Percentiles rank a stretch among this genome's conserved stretches.
phyloP scores from a whole-genome alignment of 768 basidiomycete genomes.

The Pilatotrama ljubarskyi region DNA sequence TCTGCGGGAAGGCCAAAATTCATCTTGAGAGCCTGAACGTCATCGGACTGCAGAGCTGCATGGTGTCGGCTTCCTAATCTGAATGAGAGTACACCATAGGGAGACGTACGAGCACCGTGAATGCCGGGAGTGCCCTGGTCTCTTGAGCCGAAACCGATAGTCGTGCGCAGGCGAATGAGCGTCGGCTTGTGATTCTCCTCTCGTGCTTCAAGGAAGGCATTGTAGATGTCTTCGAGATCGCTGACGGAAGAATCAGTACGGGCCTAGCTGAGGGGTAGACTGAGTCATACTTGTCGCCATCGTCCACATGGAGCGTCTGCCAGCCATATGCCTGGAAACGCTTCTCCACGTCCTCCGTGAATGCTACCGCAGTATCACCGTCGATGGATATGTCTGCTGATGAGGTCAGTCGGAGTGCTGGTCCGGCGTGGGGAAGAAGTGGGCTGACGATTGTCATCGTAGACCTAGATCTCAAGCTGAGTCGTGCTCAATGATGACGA shows the following conservation, averaged over 20 bases:
- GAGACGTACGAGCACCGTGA: conserved; percentile 82
- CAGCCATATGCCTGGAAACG: conserved; percentile 92
- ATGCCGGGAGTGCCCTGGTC: conserved; percentile 92
- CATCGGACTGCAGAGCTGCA: conserved; percentile 88
- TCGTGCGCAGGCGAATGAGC: conserved; percentile 82
- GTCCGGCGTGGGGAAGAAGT: background rate
- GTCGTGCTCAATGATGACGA: background rate
- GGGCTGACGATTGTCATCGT: conserved; percentile 90
- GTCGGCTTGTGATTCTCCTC: conserved; percentile 81
- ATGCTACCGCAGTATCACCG: conserved; percentile 87
- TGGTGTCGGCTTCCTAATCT: too few relatives aligned
- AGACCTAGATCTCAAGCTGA: conserved; percentile 55
- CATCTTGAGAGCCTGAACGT: conserved; percentile 78
- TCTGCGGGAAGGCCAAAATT: conserved; percentile 85
- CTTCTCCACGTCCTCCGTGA: conserved; percentile 90
- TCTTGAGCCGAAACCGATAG: conserved; percentile 93
- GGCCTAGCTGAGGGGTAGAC: background rate
- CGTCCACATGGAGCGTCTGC: conserved; percentile 84
- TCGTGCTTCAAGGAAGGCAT: conserved; percentile 77
- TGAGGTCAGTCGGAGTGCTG: conserved; percentile 6
- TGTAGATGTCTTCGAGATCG: conserved; percentile 74
- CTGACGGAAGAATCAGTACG: conserved; percentile 36
- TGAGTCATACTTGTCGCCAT: conserved; percentile 67
- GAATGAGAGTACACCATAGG: background rate
- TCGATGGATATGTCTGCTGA: conserved; percentile 89